Evolutionary conservation across 345 rosid genomes (phyloP).

Genomic region (Citrus cavaleriei): DNA sequence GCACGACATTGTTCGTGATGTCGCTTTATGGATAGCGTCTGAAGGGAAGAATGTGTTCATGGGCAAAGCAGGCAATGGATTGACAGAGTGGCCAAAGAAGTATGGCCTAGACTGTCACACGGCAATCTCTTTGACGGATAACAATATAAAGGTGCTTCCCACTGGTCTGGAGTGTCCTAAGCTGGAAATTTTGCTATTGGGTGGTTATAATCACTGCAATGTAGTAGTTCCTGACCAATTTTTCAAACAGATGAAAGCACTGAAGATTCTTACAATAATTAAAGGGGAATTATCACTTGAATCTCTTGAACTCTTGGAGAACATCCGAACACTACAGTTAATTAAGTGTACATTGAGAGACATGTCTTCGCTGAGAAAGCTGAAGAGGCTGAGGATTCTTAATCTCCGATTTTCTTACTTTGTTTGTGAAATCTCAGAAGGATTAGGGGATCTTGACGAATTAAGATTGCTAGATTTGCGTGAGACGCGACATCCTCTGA

Average conservation of each 20-base stretch:
- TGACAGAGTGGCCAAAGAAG: slow-evolving; percentile 9
- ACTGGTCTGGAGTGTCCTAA: not conserved
- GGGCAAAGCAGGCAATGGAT: not conserved
- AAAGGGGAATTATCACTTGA: too few species aligned
- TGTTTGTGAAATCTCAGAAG: not conserved
- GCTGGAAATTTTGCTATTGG: not conserved
- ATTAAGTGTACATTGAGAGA: not conserved
- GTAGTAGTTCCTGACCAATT: too few species aligned
- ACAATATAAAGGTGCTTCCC: not conserved
- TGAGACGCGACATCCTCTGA: not conserved
- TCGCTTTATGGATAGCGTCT: not conserved
- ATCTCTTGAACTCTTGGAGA: too few species aligned
- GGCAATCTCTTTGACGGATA: not conserved
- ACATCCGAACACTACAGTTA: too few species aligned
- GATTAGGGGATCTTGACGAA: not conserved
- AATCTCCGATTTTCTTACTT: not conserved
- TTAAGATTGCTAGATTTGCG: slow-evolving; percentile 1
- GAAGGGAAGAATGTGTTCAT: not conserved
- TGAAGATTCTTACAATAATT: too few species aligned
- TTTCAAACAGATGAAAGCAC: too few species aligned
- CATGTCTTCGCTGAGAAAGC: not conserved
- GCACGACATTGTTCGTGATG: slow-evolving; percentile 4
- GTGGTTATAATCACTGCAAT: not conserved
- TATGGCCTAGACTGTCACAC: not conserved
- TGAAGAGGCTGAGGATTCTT: slow-evolving; percentile 5